phyloP scores from a whole-genome alignment of 345 rosid genomes.

The Populus pruinosa region DNA sequence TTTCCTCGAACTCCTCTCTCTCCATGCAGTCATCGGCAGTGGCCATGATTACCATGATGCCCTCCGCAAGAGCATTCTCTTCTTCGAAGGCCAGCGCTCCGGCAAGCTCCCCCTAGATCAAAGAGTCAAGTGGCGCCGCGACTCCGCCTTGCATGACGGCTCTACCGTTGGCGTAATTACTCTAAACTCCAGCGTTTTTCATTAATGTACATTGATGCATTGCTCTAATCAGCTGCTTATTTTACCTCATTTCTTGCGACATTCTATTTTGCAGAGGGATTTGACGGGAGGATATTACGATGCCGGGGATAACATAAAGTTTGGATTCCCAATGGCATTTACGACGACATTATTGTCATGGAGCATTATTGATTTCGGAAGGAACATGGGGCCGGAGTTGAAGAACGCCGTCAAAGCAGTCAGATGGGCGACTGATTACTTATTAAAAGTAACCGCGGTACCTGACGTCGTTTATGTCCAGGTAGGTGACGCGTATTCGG shows the following conservation, averaged over 20 bases:
- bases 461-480: slow-evolving; percentile 32
- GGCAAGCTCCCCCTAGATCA: slow-evolving; percentile 33
- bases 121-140: slow-evolving; percentile 27
- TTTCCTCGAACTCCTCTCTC: slow-evolving; percentile 29
- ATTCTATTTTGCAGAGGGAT: slow-evolving; percentile 16
- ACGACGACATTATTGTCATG: slow-evolving; percentile 32
- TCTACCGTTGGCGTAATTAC: slow-evolving; percentile 20
- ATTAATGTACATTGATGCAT: background rate
- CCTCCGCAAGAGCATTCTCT: slow-evolving; percentile 33
- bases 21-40: slow-evolving; percentile 30
- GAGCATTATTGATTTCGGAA: slow-evolving; percentile 34
- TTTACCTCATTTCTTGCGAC: background rate
- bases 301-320: slow-evolving; percentile 36
- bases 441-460: slow-evolving; percentile 26
- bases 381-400: slow-evolving; percentile 32
- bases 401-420: slow-evolving; percentile 28
- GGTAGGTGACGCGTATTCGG: slow-evolving; percentile 33
- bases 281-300: slow-evolving; percentile 37
- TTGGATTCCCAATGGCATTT: slow-evolving; percentile 38
- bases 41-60: slow-evolving; percentile 26
- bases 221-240: background rate
- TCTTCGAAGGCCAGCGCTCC: slow-evolving; percentile 22
- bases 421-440: slow-evolving; percentile 31
- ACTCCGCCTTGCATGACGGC: slow-evolving; percentile 35
- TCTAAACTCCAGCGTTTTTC: background rate